Base-by-base conservation (phyloP, 75 land plant species). In the Ceratopteris richardii region DNA sequence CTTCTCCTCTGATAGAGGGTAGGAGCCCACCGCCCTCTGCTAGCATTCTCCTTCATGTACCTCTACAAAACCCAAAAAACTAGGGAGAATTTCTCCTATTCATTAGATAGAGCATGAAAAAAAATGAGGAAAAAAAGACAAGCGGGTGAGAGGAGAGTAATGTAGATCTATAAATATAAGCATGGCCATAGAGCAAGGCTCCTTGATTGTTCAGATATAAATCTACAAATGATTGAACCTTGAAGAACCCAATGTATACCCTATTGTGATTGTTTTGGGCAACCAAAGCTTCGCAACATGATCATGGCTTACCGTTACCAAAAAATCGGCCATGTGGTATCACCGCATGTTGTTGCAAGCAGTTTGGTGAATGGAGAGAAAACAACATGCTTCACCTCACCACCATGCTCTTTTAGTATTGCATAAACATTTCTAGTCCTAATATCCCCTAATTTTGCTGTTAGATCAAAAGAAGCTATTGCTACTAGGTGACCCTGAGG, bases 291-390 rank as follows among this genome's bases (percentile, higher is more conserved):
- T 72, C 75, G 70, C 65, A 2, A 72, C 17, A 26, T 71, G 44
- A 43, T 72, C 75, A 60, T 72, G 75, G 22, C 75, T 72, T 7
- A 70, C 75, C 16, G 75, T 72, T 14, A 72, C 75, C 1, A 72
- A 47, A 43, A 72, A 72, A 23, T 72, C 75, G 0, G 75, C 75
- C 27, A 70, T 0, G 70, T 71, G 27, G 74, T 71, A 40, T 71
- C 74, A 7, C 74, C 74, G n/a, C 68, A 71, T 23, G 74, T 71
- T 0, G 74, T 71, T 20, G 74, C 74, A 31, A 71, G 62, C 54
- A 71, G 58, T 51, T 53, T 71, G 29, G 69, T 67, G 36, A 41
- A 64, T 0, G 74, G 74, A 1, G 74, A 71, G 57, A 71, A 71
- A 6, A 47, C 61, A 23, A 71, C 74, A 1, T 69, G 39, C 31